phyloP scores from a whole-genome alignment of 2,329 filamentous ascomycete species.

The Cercospora brassicicola region DNA sequence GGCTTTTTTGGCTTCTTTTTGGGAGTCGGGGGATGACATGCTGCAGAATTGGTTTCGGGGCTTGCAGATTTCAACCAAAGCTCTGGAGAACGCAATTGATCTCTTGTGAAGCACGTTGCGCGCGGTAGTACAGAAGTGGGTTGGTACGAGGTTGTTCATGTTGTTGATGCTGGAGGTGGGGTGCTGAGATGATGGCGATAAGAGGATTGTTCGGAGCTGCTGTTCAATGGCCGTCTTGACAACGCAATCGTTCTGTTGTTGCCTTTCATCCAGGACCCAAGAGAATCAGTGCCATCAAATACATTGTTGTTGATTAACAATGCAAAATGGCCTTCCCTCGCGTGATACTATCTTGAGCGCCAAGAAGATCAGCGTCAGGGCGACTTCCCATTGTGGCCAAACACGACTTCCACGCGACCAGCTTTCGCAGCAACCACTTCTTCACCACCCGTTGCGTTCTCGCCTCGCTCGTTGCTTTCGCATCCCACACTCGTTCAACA shows the following conservation, averaged over 20 bases:
- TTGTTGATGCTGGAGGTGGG: not conserved
- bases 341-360: not conserved
- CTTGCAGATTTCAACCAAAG: too few species aligned
- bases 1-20: conserved; percentile 65
- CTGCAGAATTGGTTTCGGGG: not conserved
- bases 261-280: too few species aligned
- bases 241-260: too few species aligned
- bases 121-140: not conserved
- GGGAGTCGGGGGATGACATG: conserved; percentile 7
- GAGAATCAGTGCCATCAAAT: too few species aligned
- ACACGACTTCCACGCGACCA: not conserved
- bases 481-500: conserved; percentile 4
- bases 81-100: too few species aligned
- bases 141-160: not conserved
- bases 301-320: too few species aligned
- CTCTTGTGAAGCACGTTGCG: too few species aligned
- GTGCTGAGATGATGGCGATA: not conserved
- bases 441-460: not conserved
- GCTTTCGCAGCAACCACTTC: not conserved
- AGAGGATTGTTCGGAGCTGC: not conserved
- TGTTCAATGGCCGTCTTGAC: not conserved
- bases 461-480: not conserved
- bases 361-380: not conserved
- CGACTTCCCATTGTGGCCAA: not conserved
- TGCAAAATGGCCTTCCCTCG: too few species aligned